Evolutionary conservation across 1,139 yeast species (phyloP).

Genomic region (Waltiozyma sp.): DNA sequence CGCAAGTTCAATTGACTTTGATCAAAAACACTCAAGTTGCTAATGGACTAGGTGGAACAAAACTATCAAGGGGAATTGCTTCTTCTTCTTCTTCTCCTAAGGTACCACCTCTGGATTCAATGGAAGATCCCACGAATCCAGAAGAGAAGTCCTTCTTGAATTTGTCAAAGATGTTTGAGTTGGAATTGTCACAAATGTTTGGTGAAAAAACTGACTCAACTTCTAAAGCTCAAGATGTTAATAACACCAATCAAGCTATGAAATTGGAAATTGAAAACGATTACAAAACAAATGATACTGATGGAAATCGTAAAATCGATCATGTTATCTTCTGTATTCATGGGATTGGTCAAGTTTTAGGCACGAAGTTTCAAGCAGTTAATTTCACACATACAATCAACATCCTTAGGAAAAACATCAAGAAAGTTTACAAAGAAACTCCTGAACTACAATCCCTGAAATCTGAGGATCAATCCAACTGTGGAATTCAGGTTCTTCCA

Average conservation of each 20-base stretch:
- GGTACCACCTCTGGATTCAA: not conserved
- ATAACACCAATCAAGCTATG: slow-evolving; percentile 22
- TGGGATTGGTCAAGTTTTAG: slow-evolving; percentile 88
- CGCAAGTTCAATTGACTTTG: not conserved
- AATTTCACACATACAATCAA: slow-evolving; percentile 84
- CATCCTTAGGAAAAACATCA: slow-evolving; percentile 53
- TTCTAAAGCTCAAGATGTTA: slow-evolving; percentile 16
- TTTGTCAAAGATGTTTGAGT: slow-evolving; percentile 8
- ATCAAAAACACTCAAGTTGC: not conserved
- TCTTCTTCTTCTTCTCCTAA: slow-evolving; percentile 2
- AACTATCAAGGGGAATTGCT: slow-evolving; percentile 17
- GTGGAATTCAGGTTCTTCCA: slow-evolving; percentile 66
- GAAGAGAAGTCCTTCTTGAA: slow-evolving; percentile 7
- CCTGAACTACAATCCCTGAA: slow-evolving; percentile 26
- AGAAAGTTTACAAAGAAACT: slow-evolving; percentile 40
- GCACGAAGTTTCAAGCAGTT: slow-evolving; percentile 67
- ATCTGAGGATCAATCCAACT: slow-evolving; percentile 30
- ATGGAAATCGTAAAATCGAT: slow-evolving; percentile 45
- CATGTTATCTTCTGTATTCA: slow-evolving; percentile 82
- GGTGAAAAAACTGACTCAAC: slow-evolving; percentile 11
- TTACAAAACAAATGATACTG: slow-evolving; percentile 28
- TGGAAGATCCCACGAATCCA: not conserved
- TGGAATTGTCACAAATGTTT: slow-evolving; percentile 15
- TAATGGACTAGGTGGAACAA: slow-evolving; percentile 1
- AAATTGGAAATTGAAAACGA: slow-evolving; percentile 42